Base-by-base conservation (phyloP, 1,139 yeast species). In the Yamadazyma aaseri region DNA sequence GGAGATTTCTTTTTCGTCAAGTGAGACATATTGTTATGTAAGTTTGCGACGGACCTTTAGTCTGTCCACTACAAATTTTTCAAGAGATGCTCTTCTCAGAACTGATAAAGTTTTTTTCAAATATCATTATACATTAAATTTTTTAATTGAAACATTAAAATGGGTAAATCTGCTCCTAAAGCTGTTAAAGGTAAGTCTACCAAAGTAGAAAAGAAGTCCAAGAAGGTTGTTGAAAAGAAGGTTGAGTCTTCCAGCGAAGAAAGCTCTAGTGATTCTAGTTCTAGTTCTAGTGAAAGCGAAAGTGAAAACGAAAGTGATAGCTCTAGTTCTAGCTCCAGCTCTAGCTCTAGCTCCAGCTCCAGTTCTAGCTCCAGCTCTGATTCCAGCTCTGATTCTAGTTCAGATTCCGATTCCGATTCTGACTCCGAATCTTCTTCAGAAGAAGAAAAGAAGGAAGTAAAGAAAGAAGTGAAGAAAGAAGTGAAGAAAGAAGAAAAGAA, bases 121-220 rank as follows among this genome's bases (percentile, higher is more conserved):
- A 22, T 9, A 26, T 11, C 24, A 21, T 29, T 27, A 10, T 22
- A 29, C 17, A n/a, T 15, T 20, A 17, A 14, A 18, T 24, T 10
- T 20, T 13, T 8, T 18, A 34, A 29, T 35, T 21, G 24, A 31
- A 10, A 17, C n/a, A 16, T 8, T n/a, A 24, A 4, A n/a, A 40
- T 40, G 44, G 45, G 35, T 22, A 41, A 41, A 33, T 31, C 43
- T 17, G 17, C 38, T 24, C 32, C 55, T 52, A 62, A 58, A 48
- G 53, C 53, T 28, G 50, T 58, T 42, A 60, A 65, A 51, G 50
- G 59, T 42, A 60, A 63, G 50, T 59, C 49, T 34, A 53, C 58
- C 37, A 60, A 51, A 44, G 37, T 27, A 21, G 31, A 25, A 21
- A 38, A 46, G 38, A 35, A 35, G 34, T 17, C 24, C 27, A 39